These are phyloP conservation scores for Thielaviopsis ethacetica DNA, from an alignment of 2,329 filamentous ascomycete species.

Conservation along the genomic window DNA sequence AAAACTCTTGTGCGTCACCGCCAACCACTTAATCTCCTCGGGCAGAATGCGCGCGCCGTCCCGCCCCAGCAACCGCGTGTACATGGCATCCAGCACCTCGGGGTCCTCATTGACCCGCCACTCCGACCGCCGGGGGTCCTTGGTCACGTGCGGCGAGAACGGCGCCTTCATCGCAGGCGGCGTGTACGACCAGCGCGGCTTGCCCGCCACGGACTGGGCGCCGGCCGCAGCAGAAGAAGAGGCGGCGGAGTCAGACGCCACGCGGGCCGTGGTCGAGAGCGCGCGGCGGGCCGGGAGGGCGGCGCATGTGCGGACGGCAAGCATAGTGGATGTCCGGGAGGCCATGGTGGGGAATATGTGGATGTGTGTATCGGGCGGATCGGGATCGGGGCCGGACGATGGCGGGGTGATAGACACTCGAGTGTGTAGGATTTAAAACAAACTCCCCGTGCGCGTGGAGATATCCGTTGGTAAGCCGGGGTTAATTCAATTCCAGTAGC, in stretches of 20 bases:
- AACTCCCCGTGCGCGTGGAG: background rate
- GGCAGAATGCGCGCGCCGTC: slow-evolving; percentile 58
- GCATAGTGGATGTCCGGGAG: background rate
- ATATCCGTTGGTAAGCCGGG: background rate
- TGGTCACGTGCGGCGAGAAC: slow-evolving; percentile 43
- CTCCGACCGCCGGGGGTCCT: slow-evolving; percentile 32
- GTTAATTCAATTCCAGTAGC: background rate
- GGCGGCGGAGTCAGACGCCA: background rate
- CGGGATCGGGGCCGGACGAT: background rate
- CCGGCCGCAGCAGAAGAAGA: too few relatives aligned
- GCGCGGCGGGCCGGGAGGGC: background rate
- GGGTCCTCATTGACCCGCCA: slow-evolving; percentile 66
- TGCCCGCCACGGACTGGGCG: background rate
- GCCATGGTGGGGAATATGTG: background rate
- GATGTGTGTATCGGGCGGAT: background rate
- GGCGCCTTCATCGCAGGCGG: slow-evolving; percentile 54
- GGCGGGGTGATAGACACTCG: slow-evolving; percentile 1
- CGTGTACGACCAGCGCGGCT: slow-evolving; percentile 55
- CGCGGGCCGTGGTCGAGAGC: slow-evolving; percentile 1
- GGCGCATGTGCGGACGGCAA: background rate
- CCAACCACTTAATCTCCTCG: slow-evolving; percentile 92
- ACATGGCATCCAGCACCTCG: slow-evolving; percentile 57
- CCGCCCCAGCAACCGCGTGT: slow-evolving; percentile 57
- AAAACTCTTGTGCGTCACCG: slow-evolving; percentile 95
- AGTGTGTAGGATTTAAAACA: background rate